phyloP scores from a whole-genome alignment of 495 filamentous ascomycete species.

The Parachaetomium inaequale region DNA sequence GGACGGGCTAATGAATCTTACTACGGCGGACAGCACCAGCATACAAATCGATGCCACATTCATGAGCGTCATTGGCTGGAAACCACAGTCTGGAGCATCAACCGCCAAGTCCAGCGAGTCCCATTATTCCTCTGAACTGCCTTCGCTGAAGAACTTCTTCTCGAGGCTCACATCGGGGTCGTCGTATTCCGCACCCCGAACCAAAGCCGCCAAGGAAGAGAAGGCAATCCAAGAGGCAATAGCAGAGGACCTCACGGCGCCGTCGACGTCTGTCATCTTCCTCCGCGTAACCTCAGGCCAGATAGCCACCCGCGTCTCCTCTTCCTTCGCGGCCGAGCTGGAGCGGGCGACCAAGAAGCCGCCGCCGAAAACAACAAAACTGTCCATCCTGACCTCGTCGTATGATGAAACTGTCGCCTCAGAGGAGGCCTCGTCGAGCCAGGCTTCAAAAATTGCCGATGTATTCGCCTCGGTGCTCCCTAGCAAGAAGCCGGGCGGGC shows the following conservation, averaged over 20 bases:
- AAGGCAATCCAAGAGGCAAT: conserved; percentile 53
- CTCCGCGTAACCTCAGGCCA: conserved; percentile 80
- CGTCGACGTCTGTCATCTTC: conserved; percentile 72
- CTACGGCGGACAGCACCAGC: conserved; percentile 67
- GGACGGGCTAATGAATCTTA: conserved; percentile 80
- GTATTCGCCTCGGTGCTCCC: conserved; percentile 90
- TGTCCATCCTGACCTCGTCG: conserved; percentile 85
- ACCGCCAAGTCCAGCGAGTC: conserved; percentile 37
- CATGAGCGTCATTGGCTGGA: conserved; percentile 87
- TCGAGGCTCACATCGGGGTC: conserved; percentile 58
- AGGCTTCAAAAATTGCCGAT: conserved; percentile 57
- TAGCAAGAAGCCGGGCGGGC: conserved; percentile 69
- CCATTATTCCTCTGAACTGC: conserved; percentile 41
- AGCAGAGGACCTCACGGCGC: conserved; percentile 62
- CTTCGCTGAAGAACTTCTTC: conserved; percentile 75
- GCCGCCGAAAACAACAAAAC: conserved; percentile 77
- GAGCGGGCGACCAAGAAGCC: conserved; percentile 96
- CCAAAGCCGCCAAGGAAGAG: conserved; percentile 51
- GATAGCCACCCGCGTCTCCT: conserved; percentile 65
- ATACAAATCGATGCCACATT: conserved; percentile 89
- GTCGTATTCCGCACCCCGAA: conserved; percentile 38
- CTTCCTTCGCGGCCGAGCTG: conserved; percentile 73
- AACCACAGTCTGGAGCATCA: conserved; percentile 47
- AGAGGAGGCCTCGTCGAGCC: conserved; percentile 42
- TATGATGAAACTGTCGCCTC: conserved; percentile 76